Evolutionary conservation across 441 rosid genomes (phyloP).

Genomic region (Erysimum cheiri): DNA sequence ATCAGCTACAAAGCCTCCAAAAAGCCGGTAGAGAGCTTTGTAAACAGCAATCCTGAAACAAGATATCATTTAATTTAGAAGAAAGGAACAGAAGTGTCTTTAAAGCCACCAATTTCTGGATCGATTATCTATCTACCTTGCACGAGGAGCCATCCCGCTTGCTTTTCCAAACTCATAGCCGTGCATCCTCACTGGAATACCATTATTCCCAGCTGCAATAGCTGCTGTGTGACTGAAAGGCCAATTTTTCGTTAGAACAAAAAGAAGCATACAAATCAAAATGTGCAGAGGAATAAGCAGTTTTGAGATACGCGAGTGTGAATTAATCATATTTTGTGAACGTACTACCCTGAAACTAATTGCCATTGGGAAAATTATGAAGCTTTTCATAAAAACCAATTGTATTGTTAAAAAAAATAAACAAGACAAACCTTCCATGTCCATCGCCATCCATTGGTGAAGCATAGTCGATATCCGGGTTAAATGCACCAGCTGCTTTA

Average conservation of each 20-base stretch:
- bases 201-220: conserved; percentile 99
- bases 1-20: conserved; percentile 96
- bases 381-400: conserved; percentile 1
- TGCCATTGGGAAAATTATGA: background rate
- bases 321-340: background rate
- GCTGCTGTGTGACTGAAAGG: conserved; percentile 91
- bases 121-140: conserved; percentile 61
- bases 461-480: conserved; percentile 86
- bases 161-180: conserved; percentile 99
- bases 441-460: conserved; percentile 99
- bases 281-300: conserved; percentile 6
- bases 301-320: conserved; percentile 2
- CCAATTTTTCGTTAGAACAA: conserved; percentile 28
- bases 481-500: conserved; percentile 89
- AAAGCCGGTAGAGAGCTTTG: conserved; percentile 93
- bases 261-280: conserved; percentile 25
- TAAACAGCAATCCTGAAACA: conserved; percentile 91
- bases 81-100: conserved; percentile 6
- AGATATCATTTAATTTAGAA: conserved; percentile 14
- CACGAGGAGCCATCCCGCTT: conserved; percentile 99
- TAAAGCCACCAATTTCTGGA: background rate
- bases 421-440: conserved; percentile 83
- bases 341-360: background rate
- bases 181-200: conserved; percentile 86
- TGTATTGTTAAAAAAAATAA: background rate